Percentiles rank a stretch among this genome's conserved stretches.
Conservation (phyloP, 306 rosid species). For the Acacia confusa region DNA sequence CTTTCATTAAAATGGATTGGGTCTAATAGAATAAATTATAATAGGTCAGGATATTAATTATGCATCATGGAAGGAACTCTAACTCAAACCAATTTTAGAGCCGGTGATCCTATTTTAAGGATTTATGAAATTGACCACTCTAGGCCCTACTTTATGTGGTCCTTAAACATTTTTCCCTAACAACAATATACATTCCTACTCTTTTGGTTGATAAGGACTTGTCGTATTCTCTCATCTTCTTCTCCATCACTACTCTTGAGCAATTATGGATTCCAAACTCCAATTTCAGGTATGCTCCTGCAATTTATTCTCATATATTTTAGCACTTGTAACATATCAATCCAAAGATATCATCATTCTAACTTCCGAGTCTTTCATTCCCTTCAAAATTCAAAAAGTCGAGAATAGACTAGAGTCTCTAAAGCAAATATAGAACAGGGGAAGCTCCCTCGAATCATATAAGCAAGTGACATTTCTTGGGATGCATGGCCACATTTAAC, state of each 20-base stretch:
- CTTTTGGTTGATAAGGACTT: background rate
- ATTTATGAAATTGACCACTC: background rate
- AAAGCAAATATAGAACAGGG: background rate
- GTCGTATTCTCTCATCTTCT: background rate
- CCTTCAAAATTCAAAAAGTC: constrained; percentile 7
- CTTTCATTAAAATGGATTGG: background rate
- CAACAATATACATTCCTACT: background rate
- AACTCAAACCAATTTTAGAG: background rate
- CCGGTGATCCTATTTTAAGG: background rate
- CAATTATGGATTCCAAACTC: background rate
- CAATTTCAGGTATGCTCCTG: background rate
- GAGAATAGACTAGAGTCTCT: background rate
- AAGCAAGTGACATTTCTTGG: background rate
- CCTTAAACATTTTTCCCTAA: background rate
- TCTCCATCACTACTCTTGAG: background rate
- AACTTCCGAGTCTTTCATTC: background rate
- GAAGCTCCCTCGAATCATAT: background rate
- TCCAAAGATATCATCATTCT: constrained; percentile 2
- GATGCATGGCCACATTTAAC: background rate
- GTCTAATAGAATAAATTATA: background rate
- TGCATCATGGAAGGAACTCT: background rate
- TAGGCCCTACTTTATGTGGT: background rate
- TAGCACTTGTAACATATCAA: background rate
- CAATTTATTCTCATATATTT: background rate
- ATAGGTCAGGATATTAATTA: background rate